These are phyloP conservation scores for Magnolia sinica DNA, from an alignment of 164 flowering plant genomes.

Conservation along the genomic window DNA sequence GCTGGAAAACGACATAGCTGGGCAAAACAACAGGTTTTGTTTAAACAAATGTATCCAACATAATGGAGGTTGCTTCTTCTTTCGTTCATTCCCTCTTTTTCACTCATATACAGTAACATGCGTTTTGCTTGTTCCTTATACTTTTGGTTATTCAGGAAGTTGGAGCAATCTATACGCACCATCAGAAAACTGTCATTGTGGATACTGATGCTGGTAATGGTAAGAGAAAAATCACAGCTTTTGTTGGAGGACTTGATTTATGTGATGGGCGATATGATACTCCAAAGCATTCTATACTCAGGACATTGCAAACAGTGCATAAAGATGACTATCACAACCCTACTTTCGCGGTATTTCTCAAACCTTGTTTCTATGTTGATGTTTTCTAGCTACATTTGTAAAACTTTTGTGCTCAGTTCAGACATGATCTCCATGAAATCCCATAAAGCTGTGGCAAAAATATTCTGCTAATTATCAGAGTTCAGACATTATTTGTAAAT, in stretches of 20 bases:
- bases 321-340: constrained; percentile 81
- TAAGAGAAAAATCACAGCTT: constrained; percentile 71
- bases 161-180: constrained; percentile 79
- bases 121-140: background rate
- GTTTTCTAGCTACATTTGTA: background rate
- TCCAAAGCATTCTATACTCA: constrained; percentile 63
- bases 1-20: constrained; percentile 93
- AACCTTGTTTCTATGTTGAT: background rate
- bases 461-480: background rate
- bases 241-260: constrained; percentile 88
- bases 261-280: constrained; percentile 88
- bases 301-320: constrained; percentile 61
- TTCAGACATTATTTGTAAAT: background rate
- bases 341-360: constrained; percentile 48
- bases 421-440: background rate
- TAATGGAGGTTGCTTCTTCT: background rate
- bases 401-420: background rate
- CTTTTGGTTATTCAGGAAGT: constrained; percentile 51
- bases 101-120: background rate
- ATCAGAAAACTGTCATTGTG: constrained; percentile 81
- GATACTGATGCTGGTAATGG: constrained; percentile 77
- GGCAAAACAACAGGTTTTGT: constrained; percentile 68
- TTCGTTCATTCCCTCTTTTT: background rate
- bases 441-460: background rate
- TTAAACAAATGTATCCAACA: background rate